A percentile compares a stretch with the other conserved stretches of the same genome.
Conservation (phyloP, 2,329 filamentous ascomycete genomes). For the Beauveria brongniartii region DNA sequence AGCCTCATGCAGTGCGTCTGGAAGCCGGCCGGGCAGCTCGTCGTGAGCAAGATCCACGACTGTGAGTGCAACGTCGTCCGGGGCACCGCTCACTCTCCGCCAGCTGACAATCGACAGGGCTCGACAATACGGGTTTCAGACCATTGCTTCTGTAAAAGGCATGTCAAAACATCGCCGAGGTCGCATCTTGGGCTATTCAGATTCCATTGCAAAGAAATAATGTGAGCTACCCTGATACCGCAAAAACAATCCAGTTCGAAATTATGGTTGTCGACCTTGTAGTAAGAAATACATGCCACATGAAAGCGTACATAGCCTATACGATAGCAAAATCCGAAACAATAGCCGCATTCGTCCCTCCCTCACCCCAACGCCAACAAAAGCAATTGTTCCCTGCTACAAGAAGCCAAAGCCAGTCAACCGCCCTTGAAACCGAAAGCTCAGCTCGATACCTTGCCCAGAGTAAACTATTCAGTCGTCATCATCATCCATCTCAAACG, state of each 20-base stretch:
- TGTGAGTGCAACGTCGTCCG: background rate
- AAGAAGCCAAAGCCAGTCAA: background rate
- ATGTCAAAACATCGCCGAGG: no score
- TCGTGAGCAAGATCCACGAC: background rate
- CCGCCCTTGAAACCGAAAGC: background rate
- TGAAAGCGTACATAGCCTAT: slow-evolving; percentile 1
- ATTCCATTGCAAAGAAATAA: background rate
- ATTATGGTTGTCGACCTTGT: background rate
- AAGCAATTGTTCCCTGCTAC: background rate
- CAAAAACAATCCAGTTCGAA: background rate
- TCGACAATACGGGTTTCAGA: no score
- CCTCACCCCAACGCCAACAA: slow-evolving; percentile 2
- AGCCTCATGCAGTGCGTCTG: background rate
- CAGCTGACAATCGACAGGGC: no score
- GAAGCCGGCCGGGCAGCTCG: background rate
- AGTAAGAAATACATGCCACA: background rate
- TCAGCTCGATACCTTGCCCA: background rate
- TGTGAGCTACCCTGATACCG: background rate
- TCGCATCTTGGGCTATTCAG: background rate
- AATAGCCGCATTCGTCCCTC: background rate
- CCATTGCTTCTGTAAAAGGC: no score
- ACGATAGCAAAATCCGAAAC: background rate
- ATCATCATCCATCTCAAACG: slow-evolving; percentile 39
- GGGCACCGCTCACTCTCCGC: no score
- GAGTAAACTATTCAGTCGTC: slow-evolving; percentile 14